Conservation (phyloP, 805 yeast species). For the Pichia ethanolica region DNA sequence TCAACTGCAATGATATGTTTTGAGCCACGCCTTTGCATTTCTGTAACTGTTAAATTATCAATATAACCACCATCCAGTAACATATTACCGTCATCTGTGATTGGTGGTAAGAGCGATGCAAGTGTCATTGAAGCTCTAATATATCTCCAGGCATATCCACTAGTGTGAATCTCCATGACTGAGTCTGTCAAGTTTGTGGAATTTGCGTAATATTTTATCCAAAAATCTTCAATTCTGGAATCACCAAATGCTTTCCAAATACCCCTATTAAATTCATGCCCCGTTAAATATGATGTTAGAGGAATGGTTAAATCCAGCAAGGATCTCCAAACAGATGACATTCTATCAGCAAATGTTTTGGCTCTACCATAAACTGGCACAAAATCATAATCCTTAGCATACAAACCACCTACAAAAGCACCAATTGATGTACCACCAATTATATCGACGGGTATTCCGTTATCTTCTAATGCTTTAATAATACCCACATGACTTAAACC, state of each 20-base stretch:
- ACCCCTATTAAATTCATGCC: conserved; percentile 94
- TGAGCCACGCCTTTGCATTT: conserved; percentile 88
- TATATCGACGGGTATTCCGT: conserved; percentile 88
- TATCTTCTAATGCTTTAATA: conserved; percentile 81
- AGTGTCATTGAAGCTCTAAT: conserved; percentile 94
- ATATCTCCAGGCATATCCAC: conserved; percentile 93
- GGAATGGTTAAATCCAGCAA: conserved; percentile 85
- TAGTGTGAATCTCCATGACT: conserved; percentile 86
- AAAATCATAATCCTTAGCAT: conserved; percentile 85
- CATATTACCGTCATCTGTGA: conserved; percentile 88
- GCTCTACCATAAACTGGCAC: conserved; percentile 89
- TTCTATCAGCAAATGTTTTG: conserved; percentile 75
- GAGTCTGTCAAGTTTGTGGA: conserved; percentile 94
- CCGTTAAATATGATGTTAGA: conserved; percentile 89
- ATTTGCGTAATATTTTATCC: conserved; percentile 84
- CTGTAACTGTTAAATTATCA: conserved; percentile 86
- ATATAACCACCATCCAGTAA: conserved; percentile 93
- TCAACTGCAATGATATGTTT: conserved; percentile 84
- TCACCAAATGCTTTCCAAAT: conserved; percentile 96
- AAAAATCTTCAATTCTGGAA: conserved; percentile 87
- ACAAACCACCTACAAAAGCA: conserved; percentile 89
- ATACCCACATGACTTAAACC: conserved; percentile 92
- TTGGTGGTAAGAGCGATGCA: conserved; percentile 87
- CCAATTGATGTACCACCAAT: conserved; percentile 98
- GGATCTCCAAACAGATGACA: conserved; percentile 82